Percentiles rank a stretch among this genome's conserved stretches.
Evolutionary conservation across 495 filamentous ascomycete genomes (phyloP).

Genomic region (Aspergillus olivimuriae): DNA sequence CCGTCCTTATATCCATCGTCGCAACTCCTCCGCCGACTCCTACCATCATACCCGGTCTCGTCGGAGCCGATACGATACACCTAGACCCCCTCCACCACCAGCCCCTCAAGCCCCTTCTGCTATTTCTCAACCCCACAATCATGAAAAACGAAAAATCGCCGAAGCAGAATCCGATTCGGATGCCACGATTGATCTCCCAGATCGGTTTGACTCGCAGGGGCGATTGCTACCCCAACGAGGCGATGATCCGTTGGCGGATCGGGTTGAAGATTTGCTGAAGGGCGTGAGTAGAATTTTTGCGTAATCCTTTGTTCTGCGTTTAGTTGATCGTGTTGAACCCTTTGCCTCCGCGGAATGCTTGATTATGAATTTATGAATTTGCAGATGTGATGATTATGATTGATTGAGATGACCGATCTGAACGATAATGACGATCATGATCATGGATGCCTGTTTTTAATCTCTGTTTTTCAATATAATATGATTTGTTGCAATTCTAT

Average conservation of each 20-base stretch:
- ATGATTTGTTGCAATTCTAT: not conserved
- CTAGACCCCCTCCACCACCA: conserved; percentile 5
- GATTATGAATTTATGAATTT: conserved; percentile 1
- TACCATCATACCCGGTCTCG: conserved; percentile 6
- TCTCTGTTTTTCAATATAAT: not conserved
- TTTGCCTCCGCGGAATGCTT: not conserved
- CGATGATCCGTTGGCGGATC: conserved; percentile 30
- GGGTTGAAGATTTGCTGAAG: conserved; percentile 32
- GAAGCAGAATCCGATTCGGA: conserved; percentile 32
- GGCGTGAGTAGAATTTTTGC: conserved; percentile 23
- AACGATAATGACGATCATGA: too few species aligned
- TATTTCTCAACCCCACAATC: not conserved
- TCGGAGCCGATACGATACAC: not conserved
- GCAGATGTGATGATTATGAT: not conserved
- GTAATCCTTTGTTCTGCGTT: conserved; percentile 7
- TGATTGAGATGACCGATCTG: too few species aligned
- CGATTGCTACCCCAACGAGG: conserved; percentile 34
- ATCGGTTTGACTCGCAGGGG: conserved; percentile 60
- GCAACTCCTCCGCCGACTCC: conserved; percentile 23
- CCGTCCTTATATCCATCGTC: conserved; percentile 19
- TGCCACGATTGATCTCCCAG: conserved; percentile 51
- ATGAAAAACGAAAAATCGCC: conserved; percentile 9
- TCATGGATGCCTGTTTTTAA: too few species aligned
- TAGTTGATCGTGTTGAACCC: conserved; percentile 1
- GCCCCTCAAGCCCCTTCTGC: too few species aligned